Percentiles rank a stretch among this genome's conserved stretches.
Conservation (phyloP, 495 filamentous ascomycete genomes). For the Platismatia glauca region DNA sequence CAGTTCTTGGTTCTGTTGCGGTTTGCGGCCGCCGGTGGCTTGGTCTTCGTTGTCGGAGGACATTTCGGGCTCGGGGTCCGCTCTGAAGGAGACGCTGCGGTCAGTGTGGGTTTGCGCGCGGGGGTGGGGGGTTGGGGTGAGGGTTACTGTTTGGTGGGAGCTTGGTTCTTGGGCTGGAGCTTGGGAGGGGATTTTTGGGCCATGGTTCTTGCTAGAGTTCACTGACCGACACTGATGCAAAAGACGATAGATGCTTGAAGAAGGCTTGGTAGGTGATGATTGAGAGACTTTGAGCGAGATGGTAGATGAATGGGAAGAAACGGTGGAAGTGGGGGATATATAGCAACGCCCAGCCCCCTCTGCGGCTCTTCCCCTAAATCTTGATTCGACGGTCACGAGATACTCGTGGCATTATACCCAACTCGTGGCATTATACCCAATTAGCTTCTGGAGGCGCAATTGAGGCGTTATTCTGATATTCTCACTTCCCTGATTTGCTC, state of each 20-base stretch:
- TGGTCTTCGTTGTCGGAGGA: slow-evolving; percentile 18
- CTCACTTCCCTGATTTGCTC: background rate
- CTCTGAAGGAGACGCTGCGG: slow-evolving; percentile 6
- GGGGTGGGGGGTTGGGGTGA: background rate
- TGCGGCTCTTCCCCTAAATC: background rate
- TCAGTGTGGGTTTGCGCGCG: slow-evolving; percentile 3
- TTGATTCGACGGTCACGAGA: background rate
- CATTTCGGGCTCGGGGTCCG: slow-evolving; percentile 15
- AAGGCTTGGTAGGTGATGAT: background rate
- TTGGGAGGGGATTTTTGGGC: slow-evolving; percentile 16
- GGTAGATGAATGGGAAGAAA: background rate
- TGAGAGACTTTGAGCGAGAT: background rate
- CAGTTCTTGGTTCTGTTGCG: background rate
- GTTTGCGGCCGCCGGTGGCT: slow-evolving; percentile 16
- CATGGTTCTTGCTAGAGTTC: slow-evolving; percentile 9
- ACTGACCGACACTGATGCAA: slow-evolving; percentile 3
- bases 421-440: background rate
- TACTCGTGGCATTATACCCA: background rate
- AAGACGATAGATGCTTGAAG: background rate
- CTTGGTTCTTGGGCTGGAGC: slow-evolving; percentile 18
- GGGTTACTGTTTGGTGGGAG: slow-evolving; percentile 17
- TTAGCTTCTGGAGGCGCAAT: background rate
- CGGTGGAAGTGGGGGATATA: background rate
- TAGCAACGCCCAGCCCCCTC: background rate
- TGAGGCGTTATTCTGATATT: background rate